Evolutionary conservation across 306 rosid genomes (phyloP).

Genomic region (Arachis stenosperma): DNA sequence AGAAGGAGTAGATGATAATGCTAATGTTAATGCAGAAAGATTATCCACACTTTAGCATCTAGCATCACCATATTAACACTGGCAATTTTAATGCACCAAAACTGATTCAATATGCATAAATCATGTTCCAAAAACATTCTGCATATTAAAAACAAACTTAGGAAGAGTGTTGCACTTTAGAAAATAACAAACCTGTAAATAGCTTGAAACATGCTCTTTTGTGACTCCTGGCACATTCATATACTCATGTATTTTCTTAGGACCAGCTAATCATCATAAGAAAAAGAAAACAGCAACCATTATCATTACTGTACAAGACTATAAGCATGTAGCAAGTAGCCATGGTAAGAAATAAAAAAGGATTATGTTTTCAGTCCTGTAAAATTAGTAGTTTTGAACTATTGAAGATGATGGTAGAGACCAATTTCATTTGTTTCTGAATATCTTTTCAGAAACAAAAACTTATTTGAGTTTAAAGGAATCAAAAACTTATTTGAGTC

Average conservation of each 20-base stretch:
- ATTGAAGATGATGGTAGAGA: too few relatives aligned
- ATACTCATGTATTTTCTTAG: conserved; percentile 44
- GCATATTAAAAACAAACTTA: neutral
- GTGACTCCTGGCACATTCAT: conserved; percentile 51
- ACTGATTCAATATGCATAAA: neutral
- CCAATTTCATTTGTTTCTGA: too few relatives aligned
- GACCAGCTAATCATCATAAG: conserved; percentile 41
- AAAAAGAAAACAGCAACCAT: conserved; percentile 31
- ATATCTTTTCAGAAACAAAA: too few relatives aligned
- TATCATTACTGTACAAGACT: neutral
- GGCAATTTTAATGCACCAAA: neutral
- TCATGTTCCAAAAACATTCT: conserved; percentile 7
- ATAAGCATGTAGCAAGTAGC: neutral
- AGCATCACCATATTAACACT: neutral
- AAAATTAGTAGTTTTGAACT: too few relatives aligned
- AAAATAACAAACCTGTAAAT: conserved; percentile 50
- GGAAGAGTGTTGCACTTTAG: conserved; percentile 1
- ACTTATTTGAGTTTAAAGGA: too few relatives aligned
- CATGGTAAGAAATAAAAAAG: neutral
- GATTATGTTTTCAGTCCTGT: too few relatives aligned
- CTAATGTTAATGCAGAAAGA: neutral
- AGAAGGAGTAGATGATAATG: neutral
- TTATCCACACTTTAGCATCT: neutral
- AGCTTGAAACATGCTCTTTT: conserved; percentile 40
- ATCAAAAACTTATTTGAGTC: too few relatives aligned